Base-by-base conservation (phyloP, 768 basidiomycete species). In the Leucocoprinus sp. region DNA sequence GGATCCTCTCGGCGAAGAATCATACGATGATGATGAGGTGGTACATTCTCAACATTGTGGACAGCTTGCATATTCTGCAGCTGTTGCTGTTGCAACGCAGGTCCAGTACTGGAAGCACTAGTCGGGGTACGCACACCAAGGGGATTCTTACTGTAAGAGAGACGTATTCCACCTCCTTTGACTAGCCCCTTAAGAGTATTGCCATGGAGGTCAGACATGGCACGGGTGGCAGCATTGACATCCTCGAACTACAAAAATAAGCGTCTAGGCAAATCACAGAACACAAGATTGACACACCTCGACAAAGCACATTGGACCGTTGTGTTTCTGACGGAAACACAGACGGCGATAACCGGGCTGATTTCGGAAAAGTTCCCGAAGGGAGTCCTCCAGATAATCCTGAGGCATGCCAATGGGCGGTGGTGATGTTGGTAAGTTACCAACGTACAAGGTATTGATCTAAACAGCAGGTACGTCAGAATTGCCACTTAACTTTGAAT, bases 391-490 rank as follows among this genome's bases (percentile, higher is more conserved):
- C 2, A 99, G 74, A 56, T 82, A 79, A 53, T 85, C 83, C 37
- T 82, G 76, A 28, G 88, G 79, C 55, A 80, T 83, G 2, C 86
- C 82, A 3, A 71, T 64, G 5, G 85, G 78, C 14, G 81, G 74
- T 18, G 82, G 78, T 24, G 83, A 77, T 4, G 86, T 88, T 2
- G 95, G 96, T 48, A 99, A 66, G 56, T 97, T 97, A 36, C 96
- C 96, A n/a, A 99, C 93, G 58, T 98, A 98, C n/a, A 99, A 72
- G 0, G 96, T 99, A 58, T 96, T 97, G 64, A 97, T 97, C 78
- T 85, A 51, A 37, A 24, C 15, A 36, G 58, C 24, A 57, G 41
- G 28, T 43, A 23, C 19, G 19, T 31, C 41, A 43, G 6, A 26
- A n/a, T n/a, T n/a, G n/a, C n/a, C n/a, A n/a, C n/a, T n/a, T 33